These are phyloP conservation scores for Cryptosporidium viatorum DNA, from an alignment of 169 alveolate genomes.

Conservation along the genomic window DNA sequence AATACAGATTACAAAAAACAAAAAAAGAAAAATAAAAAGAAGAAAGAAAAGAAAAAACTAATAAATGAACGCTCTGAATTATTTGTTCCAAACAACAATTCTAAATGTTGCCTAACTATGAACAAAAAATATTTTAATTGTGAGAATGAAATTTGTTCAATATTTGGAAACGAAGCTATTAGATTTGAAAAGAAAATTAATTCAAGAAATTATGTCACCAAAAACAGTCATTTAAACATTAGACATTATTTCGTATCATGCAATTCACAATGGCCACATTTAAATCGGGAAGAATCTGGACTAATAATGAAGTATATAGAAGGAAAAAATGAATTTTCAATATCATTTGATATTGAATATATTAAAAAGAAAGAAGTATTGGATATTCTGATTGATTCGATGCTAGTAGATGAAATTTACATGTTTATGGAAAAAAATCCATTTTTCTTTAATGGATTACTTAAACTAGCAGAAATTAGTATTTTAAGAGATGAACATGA, in stretches of 20 bases:
- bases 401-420: slow-evolving; percentile 27
- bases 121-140: slow-evolving; percentile 43
- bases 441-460: slow-evolving; percentile 46
- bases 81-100: not conserved
- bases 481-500: slow-evolving; percentile 52
- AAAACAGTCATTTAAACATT: slow-evolving; percentile 43
- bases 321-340: slow-evolving; percentile 54
- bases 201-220: not conserved
- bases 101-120: slow-evolving; percentile 38
- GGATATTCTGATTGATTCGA: slow-evolving; percentile 31
- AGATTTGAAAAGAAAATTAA: not conserved
- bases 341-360: slow-evolving; percentile 59
- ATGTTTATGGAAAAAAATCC: slow-evolving; percentile 63
- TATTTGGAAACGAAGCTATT: slow-evolving; percentile 41
- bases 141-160: slow-evolving; percentile 56
- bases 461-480: slow-evolving; percentile 51
- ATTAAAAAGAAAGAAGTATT: slow-evolving; percentile 47
- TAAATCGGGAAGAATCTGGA: slow-evolving; percentile 57
- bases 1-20: not conserved
- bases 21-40: not conserved
- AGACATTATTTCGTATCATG: slow-evolving; percentile 40
- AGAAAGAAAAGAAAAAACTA: not conserved
- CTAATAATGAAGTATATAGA: slow-evolving; percentile 51
- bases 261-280: slow-evolving; percentile 58
- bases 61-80: not conserved